Percentiles rank a stretch among this genome's conserved stretches.
These are phyloP conservation scores for Xenoacremonium recifei DNA, from an alignment of 2,329 filamentous ascomycete genomes.

Conservation along the genomic window DNA sequence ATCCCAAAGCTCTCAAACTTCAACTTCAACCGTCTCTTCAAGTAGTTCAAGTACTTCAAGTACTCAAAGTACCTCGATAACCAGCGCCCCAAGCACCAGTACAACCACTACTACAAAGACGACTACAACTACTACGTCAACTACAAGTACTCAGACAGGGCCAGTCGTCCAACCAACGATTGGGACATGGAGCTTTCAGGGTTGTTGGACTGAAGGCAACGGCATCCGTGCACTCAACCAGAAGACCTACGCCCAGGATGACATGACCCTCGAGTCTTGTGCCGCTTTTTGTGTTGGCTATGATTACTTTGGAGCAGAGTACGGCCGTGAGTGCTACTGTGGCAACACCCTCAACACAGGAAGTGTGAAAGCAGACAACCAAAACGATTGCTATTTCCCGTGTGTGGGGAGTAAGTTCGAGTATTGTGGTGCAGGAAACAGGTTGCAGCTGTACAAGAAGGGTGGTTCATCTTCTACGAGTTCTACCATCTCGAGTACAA, in stretches of 20 bases:
- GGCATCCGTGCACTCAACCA: slow-evolving; percentile 29
- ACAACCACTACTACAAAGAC: slow-evolving; percentile 8
- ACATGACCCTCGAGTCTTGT: slow-evolving; percentile 35
- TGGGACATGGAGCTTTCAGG: slow-evolving; percentile 31
- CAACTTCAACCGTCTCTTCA: slow-evolving; percentile 17
- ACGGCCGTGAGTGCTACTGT: slow-evolving; percentile 39
- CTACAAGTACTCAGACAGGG: slow-evolving; percentile 18
- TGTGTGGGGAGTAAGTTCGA: slow-evolving; percentile 32
- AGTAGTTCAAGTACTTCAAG: slow-evolving; percentile 14
- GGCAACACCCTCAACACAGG: slow-evolving; percentile 30
- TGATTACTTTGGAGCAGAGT: slow-evolving; percentile 33
- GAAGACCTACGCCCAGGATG: slow-evolving; percentile 27
- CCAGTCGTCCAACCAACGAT: slow-evolving; percentile 24
- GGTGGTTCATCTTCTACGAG: slow-evolving; percentile 1
- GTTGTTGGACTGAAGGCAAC: slow-evolving; percentile 36
- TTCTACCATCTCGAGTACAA: slow-evolving; percentile 3
- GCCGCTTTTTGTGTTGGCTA: slow-evolving; percentile 28
- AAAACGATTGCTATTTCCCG: slow-evolving; percentile 32
- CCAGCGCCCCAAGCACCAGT: neutral
- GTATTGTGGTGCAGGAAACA: slow-evolving; percentile 34
- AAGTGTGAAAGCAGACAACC: slow-evolving; percentile 24
- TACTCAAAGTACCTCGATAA: neutral
- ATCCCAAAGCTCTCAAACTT: neutral
- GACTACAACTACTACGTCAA: slow-evolving; percentile 15
- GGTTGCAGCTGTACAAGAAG: slow-evolving; percentile 33